These are phyloP conservation scores for Paramecium primaurelia DNA, from an alignment of 73 alveolate genomes.

Conservation along the genomic window DNA sequence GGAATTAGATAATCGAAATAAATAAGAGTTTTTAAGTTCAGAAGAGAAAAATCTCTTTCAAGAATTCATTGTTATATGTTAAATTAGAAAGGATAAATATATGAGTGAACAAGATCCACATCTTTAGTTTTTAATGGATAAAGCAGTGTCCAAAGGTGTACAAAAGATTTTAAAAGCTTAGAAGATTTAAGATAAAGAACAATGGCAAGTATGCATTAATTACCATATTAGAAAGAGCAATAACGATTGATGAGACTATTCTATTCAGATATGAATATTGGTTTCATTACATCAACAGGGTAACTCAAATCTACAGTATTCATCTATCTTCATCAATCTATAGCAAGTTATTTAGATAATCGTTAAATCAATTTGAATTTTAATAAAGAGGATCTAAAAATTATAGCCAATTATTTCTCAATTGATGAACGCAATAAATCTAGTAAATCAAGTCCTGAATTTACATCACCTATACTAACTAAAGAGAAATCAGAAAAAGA, in stretches of 20 bases:
- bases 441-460: not conserved
- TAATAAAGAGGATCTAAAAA: not conserved
- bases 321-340: not conserved
- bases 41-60: not conserved
- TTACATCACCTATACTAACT: not conserved
- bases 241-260: not conserved
- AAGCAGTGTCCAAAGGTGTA: constrained; percentile 24
- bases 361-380: not conserved
- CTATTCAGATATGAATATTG: not conserved
- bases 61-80: not conserved
- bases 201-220: not conserved
- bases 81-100: constrained; percentile 7
- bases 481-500: not conserved
- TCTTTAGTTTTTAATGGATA: not conserved
- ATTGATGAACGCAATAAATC: constrained; percentile 5
- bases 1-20: not conserved
- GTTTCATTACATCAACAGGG: constrained; percentile 42
- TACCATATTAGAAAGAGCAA: not conserved
- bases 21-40: not conserved
- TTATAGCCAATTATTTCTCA: not conserved
- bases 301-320: not conserved
- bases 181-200: not conserved
- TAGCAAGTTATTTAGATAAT: not conserved
- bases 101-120: constrained; percentile 22
- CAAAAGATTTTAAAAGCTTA: not conserved